Evolutionary conservation across 768 basidiomycete species (phyloP).

Genomic region (Chlorophyllum brunneum): DNA sequence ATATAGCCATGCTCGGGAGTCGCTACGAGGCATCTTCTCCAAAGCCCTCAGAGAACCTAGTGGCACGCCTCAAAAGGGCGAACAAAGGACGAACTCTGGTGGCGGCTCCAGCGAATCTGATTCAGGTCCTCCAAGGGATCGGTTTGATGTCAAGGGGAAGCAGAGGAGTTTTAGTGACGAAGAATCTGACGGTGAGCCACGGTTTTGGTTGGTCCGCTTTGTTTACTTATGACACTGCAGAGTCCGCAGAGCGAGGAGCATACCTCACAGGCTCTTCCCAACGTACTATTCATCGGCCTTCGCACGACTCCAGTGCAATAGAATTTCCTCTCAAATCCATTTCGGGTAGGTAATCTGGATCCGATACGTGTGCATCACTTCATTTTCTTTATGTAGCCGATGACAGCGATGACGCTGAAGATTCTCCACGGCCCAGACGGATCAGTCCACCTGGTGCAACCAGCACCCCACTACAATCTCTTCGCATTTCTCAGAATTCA

Average conservation of each 20-base stretch:
- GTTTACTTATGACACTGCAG: constrained; percentile 15
- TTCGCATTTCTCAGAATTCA: constrained; percentile 50
- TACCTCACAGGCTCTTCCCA: constrained; percentile 35
- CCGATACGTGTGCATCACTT: not conserved
- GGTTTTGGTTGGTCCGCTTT: constrained; percentile 3
- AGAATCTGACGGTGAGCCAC: constrained; percentile 55
- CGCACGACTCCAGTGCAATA: constrained; percentile 1
- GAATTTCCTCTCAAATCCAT: constrained; percentile 11
- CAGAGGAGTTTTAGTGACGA: constrained; percentile 66
- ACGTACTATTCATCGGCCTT: constrained; percentile 22
- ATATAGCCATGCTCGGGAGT: constrained; percentile 52
- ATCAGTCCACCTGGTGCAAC: constrained; percentile 45
- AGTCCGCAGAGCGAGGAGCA: constrained; percentile 23
- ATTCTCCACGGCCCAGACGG: constrained; percentile 34
- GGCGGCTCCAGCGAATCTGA: constrained; percentile 57
- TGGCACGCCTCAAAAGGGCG: constrained; percentile 55
- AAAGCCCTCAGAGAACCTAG: constrained; percentile 61
- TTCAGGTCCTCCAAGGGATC: constrained; percentile 44
- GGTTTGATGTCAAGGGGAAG: constrained; percentile 43
- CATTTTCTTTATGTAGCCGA: constrained; percentile 19
- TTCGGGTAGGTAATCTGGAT: constrained; percentile 2
- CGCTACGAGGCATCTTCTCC: constrained; percentile 63
- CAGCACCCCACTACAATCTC: constrained; percentile 52
- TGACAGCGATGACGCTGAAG: constrained; percentile 35
- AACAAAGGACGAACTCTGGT: constrained; percentile 48